Conservation (phyloP, 306 rosid species). For the Malus orientalis region DNA sequence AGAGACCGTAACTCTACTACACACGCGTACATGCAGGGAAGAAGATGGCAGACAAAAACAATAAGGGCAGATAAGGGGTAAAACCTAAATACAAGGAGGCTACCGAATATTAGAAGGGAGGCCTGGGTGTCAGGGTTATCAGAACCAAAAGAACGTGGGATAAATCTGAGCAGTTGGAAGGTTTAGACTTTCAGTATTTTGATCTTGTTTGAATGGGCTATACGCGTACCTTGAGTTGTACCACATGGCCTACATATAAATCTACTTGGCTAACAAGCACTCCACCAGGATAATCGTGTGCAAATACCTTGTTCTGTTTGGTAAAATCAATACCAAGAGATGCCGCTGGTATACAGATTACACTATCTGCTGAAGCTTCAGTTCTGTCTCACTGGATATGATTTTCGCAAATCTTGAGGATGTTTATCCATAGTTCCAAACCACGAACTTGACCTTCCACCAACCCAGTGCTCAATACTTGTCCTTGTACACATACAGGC, state of each 20-base stretch:
- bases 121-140: not conserved
- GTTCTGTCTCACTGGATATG: constrained; percentile 25
- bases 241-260: not conserved
- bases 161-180: not conserved
- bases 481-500: constrained; percentile 27
- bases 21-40: not conserved
- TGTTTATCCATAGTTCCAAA: constrained; percentile 13
- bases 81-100: not conserved
- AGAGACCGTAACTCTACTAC: not conserved
- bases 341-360: constrained; percentile 20
- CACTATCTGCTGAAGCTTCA: constrained; percentile 16
- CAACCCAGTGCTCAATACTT: constrained; percentile 29
- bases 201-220: constrained; percentile 9
- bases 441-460: constrained; percentile 22
- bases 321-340: constrained; percentile 12
- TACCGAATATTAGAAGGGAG: constrained; percentile 8
- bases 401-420: constrained; percentile 22
- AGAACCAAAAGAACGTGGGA: not conserved
- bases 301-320: constrained; percentile 18
- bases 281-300: not conserved
- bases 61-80: not conserved
- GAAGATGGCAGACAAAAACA: not conserved
- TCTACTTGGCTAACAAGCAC: constrained; percentile 7
- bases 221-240: constrained; percentile 5
- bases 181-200: not conserved